Evolutionary conservation across 2,329 filamentous ascomycete species (phyloP).

Genomic region (Apiospora sp.): DNA sequence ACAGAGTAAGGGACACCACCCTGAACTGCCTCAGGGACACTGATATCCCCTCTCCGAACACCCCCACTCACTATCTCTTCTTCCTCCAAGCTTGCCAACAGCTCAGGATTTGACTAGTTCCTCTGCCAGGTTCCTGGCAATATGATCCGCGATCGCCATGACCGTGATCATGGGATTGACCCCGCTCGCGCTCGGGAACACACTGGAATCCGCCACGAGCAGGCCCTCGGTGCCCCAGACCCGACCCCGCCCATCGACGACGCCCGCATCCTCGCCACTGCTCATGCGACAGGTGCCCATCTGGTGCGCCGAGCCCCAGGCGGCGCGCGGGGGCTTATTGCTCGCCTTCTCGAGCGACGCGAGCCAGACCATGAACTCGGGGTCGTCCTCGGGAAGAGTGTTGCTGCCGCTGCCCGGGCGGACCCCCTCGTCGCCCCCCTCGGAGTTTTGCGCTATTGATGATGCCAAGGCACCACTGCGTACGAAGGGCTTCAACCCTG

Average conservation of each 20-base stretch:
- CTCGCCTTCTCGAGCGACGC: slow-evolving; percentile 55
- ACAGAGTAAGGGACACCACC: not conserved
- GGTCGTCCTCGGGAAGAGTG: slow-evolving; percentile 58
- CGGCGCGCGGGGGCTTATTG: slow-evolving; percentile 57
- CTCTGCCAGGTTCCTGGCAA: slow-evolving; percentile 63
- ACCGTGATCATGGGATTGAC: slow-evolving; percentile 84
- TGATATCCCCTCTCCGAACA: not conserved
- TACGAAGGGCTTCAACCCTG: slow-evolving; percentile 70
- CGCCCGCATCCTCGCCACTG: slow-evolving; percentile 56
- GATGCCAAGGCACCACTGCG: slow-evolving; percentile 34
- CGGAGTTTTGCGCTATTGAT: slow-evolving; percentile 22
- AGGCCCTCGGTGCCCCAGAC: slow-evolving; percentile 73
- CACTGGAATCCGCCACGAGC: slow-evolving; percentile 77
- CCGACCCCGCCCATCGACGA: slow-evolving; percentile 64
- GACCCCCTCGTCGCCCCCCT: slow-evolving; percentile 29
- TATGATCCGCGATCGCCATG: slow-evolving; percentile 75
- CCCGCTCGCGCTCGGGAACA: slow-evolving; percentile 78
- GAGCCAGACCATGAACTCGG: slow-evolving; percentile 69
- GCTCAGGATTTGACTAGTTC: slow-evolving; percentile 50
- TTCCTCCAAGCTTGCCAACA: not conserved
- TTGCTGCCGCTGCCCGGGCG: slow-evolving; percentile 30
- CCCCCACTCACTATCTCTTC: not conserved
- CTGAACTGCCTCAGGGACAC: not conserved
- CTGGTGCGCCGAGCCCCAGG: slow-evolving; percentile 79
- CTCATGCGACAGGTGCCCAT: slow-evolving; percentile 84